Evolutionary conservation across 2,329 filamentous ascomycete species (phyloP).

Genomic region (Pleomassaria siparia): DNA sequence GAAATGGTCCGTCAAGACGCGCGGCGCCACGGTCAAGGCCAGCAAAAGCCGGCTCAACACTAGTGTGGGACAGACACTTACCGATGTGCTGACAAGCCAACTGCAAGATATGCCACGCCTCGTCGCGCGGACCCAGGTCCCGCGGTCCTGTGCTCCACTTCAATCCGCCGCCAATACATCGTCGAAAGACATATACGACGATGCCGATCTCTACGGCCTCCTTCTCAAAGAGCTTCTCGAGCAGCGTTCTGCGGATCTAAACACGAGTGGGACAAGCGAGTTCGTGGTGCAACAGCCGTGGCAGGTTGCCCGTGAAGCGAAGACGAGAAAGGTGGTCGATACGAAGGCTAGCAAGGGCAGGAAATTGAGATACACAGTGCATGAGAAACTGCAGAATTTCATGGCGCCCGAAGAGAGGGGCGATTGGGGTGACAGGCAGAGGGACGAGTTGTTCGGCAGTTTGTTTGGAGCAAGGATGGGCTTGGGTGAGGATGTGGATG

Average conservation of each 20-base stretch:
- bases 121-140: constrained; percentile 67
- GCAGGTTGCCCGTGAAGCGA: constrained; percentile 72
- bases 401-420: constrained; percentile 89
- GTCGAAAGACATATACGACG: constrained; percentile 78
- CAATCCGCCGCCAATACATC: constrained; percentile 58
- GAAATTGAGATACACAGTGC: constrained; percentile 90
- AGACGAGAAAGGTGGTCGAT: constrained; percentile 84
- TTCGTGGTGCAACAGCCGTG: constrained; percentile 52
- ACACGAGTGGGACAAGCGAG: constrained; percentile 48
- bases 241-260: constrained; percentile 71
- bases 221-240: constrained; percentile 92
- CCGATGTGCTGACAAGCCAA: constrained; percentile 69
- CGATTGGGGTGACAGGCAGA: constrained; percentile 76
- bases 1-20: constrained; percentile 86
- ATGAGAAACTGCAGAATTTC: constrained; percentile 97
- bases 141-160: constrained; percentile 74
- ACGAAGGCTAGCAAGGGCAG: constrained; percentile 93
- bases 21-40: constrained; percentile 57
- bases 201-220: constrained; percentile 91
- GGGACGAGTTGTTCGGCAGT: constrained; percentile 62
- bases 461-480: constrained; percentile 51
- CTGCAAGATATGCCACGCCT: constrained; percentile 67
- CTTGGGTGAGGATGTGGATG: constrained; percentile 46
- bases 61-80: constrained; percentile 61
- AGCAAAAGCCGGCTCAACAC: constrained; percentile 61